A percentile compares a stretch with the other conserved stretches of the same genome.
Evolutionary conservation across 257 asterid species (phyloP).

Genomic region (Solanum verrucosum): DNA sequence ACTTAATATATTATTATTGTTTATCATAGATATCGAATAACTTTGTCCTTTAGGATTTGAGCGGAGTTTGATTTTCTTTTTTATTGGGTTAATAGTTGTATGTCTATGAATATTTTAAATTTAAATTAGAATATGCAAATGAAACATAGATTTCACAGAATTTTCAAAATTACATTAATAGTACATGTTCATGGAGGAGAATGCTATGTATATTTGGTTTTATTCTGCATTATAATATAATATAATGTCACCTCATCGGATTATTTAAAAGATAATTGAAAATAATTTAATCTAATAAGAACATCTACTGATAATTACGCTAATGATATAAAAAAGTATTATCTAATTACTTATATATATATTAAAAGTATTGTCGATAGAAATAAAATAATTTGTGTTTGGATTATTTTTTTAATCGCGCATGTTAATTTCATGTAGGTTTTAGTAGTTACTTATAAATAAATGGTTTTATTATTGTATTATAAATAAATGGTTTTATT

Average conservation of each 20-base stretch:
- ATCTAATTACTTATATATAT: no score
- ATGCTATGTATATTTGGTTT: background rate
- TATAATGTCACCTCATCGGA: background rate
- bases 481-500: no score
- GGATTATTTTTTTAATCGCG: background rate
- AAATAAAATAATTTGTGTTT: no score
- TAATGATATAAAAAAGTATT: background rate
- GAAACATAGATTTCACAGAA: background rate
- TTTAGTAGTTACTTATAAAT: no score
- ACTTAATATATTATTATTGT: fast-evolving
- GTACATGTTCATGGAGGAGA: background rate
- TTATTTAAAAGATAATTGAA: no score
- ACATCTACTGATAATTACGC: background rate
- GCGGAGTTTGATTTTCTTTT: background rate
- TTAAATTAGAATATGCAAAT: background rate
- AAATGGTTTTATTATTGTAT: background rate
- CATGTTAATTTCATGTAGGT: background rate
- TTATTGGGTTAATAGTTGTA: background rate
- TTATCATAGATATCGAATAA: no score
- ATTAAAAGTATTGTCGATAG: background rate
- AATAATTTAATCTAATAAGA: background rate
- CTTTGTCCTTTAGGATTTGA: background rate
- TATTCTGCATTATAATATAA: background rate
- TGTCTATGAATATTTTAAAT: background rate
- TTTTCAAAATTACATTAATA: background rate